Conservation (phyloP, 495 filamentous ascomycete species). For the Clohesyomyces aquaticus region DNA sequence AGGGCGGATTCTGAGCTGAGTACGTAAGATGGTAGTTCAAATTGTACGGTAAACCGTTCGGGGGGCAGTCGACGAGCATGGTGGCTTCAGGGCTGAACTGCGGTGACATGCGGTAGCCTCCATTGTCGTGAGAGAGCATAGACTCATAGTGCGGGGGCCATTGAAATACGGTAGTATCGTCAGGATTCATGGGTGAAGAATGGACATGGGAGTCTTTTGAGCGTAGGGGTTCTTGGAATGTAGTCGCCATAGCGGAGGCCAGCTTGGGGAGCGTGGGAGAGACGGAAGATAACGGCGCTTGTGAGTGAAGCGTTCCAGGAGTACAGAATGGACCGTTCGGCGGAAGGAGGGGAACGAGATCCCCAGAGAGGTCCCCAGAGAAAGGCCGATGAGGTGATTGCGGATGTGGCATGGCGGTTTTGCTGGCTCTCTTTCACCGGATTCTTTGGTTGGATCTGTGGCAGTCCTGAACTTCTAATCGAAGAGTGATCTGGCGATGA, state of each 20-base stretch:
- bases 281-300: constrained; percentile 13
- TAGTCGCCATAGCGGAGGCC: constrained; percentile 17
- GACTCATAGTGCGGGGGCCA: constrained; percentile 20
- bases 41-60: constrained; percentile 22
- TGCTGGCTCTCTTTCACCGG: constrained; percentile 29
- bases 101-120: constrained; percentile 15
- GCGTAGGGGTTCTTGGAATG: constrained; percentile 3
- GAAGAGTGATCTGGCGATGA: constrained; percentile 21
- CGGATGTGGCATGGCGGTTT: constrained; percentile 33
- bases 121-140: constrained; percentile 9
- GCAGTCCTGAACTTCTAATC: constrained; percentile 3
- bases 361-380: constrained; percentile 18
- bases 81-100: constrained; percentile 9
- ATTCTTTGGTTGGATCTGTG: constrained; percentile 5
- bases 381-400: constrained; percentile 30
- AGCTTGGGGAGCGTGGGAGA: constrained; percentile 6
- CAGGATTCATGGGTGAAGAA: constrained; percentile 18
- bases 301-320: constrained; percentile 13
- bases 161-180: constrained; percentile 8
- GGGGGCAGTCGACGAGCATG: constrained; percentile 9
- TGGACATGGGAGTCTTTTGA: constrained; percentile 16
- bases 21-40: constrained; percentile 29
- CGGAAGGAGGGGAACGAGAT: constrained; percentile 5
- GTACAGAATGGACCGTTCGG: constrained; percentile 23
- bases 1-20: constrained; percentile 5